phyloP scores from a whole-genome alignment of 352 stramenopile species.

The Phytophthora pisi region DNA sequence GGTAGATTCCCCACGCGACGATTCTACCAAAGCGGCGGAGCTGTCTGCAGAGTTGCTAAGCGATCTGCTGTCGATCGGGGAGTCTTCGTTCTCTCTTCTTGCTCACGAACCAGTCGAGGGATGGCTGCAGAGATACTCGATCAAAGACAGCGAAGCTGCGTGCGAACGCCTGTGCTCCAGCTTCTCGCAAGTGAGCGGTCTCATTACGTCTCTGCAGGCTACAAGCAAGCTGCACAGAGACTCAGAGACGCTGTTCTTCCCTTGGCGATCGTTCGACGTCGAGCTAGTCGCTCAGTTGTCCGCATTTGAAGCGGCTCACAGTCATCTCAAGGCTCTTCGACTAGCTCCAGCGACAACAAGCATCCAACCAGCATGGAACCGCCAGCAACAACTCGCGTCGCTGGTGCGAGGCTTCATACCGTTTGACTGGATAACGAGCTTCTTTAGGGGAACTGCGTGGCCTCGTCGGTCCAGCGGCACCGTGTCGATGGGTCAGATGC shows the following conservation, averaged over 20 bases:
- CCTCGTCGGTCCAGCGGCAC: slow-evolving; percentile 4
- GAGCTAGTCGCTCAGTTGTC: slow-evolving; percentile 22
- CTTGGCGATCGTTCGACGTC: slow-evolving; percentile 24
- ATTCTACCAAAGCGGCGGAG: not conserved
- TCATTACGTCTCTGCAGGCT: slow-evolving; percentile 12
- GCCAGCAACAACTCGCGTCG: slow-evolving; percentile 13
- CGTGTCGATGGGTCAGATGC: slow-evolving; percentile 24
- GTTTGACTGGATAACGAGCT: slow-evolving; percentile 22
- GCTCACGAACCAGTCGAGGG: not conserved
- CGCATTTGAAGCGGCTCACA: slow-evolving; percentile 21
- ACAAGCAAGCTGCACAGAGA: not conserved
- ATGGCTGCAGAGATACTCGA: slow-evolving; percentile 15
- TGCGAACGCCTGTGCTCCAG: slow-evolving; percentile 17
- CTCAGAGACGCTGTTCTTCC: slow-evolving; percentile 18
- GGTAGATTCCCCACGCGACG: not conserved
- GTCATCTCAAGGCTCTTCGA: not conserved
- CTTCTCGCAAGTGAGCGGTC: slow-evolving; percentile 7
- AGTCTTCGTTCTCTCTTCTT: not conserved
- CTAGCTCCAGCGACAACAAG: not conserved
- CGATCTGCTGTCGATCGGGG: slow-evolving; percentile 31
- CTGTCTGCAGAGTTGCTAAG: slow-evolving; percentile 34
- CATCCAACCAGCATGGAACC: not conserved
- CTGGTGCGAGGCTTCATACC: slow-evolving; percentile 27
- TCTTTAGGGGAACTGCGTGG: slow-evolving; percentile 19
- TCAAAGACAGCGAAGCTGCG: not conserved